phyloP scores from a whole-genome alignment of 2,329 filamentous ascomycete species.

The Xylariomycetidae sp. region DNA sequence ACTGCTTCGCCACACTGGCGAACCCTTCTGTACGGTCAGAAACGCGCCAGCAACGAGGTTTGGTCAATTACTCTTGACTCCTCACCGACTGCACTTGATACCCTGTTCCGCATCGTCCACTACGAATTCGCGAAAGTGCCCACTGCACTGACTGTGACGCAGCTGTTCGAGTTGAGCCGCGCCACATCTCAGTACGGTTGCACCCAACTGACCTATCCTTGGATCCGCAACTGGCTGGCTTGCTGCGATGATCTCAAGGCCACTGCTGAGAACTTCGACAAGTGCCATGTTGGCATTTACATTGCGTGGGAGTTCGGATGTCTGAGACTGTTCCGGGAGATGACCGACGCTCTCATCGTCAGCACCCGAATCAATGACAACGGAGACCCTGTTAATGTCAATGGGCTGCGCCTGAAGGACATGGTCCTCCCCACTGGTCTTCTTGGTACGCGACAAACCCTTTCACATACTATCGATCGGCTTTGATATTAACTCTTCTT shows the following conservation, averaged over 20 bases:
- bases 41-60: constrained; percentile 1
- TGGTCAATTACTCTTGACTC: no score
- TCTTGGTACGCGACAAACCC: constrained; percentile 11
- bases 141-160: constrained; percentile 7
- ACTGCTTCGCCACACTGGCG: constrained; percentile 18
- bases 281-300: constrained; percentile 16
- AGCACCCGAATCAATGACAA: constrained; percentile 11
- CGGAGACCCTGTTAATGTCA: constrained; percentile 16
- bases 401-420: constrained; percentile 12
- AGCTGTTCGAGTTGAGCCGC: constrained; percentile 17
- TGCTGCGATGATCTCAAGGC: constrained; percentile 4
- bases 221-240: constrained; percentile 15
- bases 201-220: constrained; percentile 18
- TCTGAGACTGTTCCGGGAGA: constrained; percentile 14
- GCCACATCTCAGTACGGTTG: constrained; percentile 15
- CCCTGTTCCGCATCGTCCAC: constrained; percentile 19
- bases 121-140: constrained; percentile 17
- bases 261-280: constrained; percentile 3
- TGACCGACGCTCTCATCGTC: constrained; percentile 16
- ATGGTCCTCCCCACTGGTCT: constrained; percentile 17
- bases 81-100: constrained; percentile 13
- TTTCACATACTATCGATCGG: not conserved
- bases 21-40: constrained; percentile 8
- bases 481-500: not conserved
- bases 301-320: constrained; percentile 21